Conservation (phyloP, 2,329 filamentous ascomycete genomes). For the Acrodontium crateriforme region DNA sequence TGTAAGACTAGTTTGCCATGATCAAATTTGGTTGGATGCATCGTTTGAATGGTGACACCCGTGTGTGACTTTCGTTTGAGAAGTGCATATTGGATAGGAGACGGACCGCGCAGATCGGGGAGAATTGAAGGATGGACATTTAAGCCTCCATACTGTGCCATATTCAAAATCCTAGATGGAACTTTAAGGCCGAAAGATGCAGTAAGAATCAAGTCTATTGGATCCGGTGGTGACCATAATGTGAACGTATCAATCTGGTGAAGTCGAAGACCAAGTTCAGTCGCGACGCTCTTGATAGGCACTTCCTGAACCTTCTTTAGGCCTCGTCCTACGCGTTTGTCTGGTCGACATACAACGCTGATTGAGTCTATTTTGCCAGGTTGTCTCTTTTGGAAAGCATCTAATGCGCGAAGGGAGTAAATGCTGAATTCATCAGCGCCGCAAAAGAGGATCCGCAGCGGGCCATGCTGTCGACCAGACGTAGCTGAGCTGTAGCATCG, state of each 20-base stretch:
- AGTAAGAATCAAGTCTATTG: slow-evolving; percentile 64
- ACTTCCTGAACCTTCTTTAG: slow-evolving; percentile 55
- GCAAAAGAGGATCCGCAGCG: slow-evolving; percentile 80
- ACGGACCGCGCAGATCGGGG: slow-evolving; percentile 62
- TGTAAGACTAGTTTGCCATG: slow-evolving; percentile 63
- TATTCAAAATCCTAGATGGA: slow-evolving; percentile 57
- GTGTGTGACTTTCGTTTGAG: slow-evolving; percentile 46
- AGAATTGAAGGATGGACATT: slow-evolving; percentile 90
- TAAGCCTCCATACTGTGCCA: slow-evolving; percentile 67
- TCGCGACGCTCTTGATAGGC: slow-evolving; percentile 55
- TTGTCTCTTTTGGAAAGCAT: slow-evolving; percentile 30
- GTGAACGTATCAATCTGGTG: slow-evolving; percentile 73
- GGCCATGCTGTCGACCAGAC: slow-evolving; percentile 27
- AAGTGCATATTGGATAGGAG: slow-evolving; percentile 76
- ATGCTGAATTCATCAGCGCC: slow-evolving; percentile 88
- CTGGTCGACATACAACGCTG: slow-evolving; percentile 70
- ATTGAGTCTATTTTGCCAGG: slow-evolving; percentile 53
- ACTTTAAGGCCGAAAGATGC: slow-evolving; percentile 92
- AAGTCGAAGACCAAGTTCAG: slow-evolving; percentile 48
- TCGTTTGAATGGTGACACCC: slow-evolving; percentile 76
- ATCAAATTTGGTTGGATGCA: slow-evolving; percentile 66
- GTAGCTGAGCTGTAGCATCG: background rate
- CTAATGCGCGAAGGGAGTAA: slow-evolving; percentile 56
- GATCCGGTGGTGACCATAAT: slow-evolving; percentile 55
- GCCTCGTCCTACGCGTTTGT: slow-evolving; percentile 65